These are phyloP conservation scores for Neopestalotiopsis sp. DNA, from an alignment of 2,329 filamentous ascomycete species.

Conservation along the genomic window DNA sequence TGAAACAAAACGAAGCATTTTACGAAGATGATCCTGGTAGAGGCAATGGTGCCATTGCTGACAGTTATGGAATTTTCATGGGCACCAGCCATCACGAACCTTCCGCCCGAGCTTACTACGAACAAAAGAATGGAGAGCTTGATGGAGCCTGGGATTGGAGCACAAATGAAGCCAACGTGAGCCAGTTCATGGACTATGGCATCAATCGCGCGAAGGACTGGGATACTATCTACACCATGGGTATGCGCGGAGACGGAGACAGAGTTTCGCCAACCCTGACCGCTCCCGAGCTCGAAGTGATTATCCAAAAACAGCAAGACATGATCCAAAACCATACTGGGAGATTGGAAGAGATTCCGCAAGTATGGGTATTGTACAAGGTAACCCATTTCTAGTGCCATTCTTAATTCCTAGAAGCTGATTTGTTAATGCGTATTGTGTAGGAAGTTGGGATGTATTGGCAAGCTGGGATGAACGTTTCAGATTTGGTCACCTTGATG, in stretches of 20 bases:
- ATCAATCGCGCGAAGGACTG: conserved; percentile 54
- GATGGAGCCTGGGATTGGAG: conserved; percentile 60
- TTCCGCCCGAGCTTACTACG: conserved; percentile 58
- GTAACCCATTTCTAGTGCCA: not conserved
- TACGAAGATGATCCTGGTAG: conserved; percentile 69
- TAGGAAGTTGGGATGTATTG: conserved; percentile 63
- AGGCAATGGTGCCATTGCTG: conserved; percentile 59
- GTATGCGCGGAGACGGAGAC: conserved; percentile 61
- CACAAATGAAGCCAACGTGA: conserved; percentile 56
- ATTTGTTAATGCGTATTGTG: conserved; percentile 56
- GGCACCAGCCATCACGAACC: conserved; percentile 74
- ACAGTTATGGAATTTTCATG: conserved; percentile 72
- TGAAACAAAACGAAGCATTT: conserved; percentile 68
- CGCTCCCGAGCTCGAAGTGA: not conserved
- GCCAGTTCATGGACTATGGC: conserved; percentile 57
- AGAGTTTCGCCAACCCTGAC: conserved; percentile 42
- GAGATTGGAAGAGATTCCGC: not conserved
- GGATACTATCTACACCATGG: conserved; percentile 56
- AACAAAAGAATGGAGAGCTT: conserved; percentile 29
- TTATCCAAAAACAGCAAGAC: not conserved
- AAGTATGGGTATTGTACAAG: not conserved
- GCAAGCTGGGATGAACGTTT: conserved; percentile 60
- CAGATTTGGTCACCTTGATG: conserved; percentile 61
- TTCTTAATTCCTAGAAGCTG: not conserved
- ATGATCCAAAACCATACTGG: not conserved